These are phyloP conservation scores for Pseudonitzschia delicatissima DNA, from an alignment of 108 stramenopile species.

Conservation along the genomic window DNA sequence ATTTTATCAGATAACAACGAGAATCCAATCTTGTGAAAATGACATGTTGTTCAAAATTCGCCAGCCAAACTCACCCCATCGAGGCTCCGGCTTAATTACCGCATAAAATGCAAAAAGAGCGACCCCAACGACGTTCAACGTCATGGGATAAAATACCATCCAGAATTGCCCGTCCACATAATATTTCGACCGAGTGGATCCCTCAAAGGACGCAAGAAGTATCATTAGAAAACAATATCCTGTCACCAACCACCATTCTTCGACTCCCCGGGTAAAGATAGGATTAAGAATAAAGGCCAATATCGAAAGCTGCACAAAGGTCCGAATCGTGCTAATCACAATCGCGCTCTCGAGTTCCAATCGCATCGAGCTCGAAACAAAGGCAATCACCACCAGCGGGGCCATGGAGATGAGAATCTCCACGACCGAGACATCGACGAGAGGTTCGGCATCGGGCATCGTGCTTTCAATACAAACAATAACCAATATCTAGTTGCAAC, in stretches of 20 bases:
- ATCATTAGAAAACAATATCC: conserved; percentile 63
- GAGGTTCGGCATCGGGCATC: conserved; percentile 15
- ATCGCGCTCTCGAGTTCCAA: conserved; percentile 43
- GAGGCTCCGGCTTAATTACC: conserved; percentile 59
- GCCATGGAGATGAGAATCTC: conserved; percentile 24
- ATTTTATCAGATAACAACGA: not conserved
- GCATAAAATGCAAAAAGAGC: conserved; percentile 64
- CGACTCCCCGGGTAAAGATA: conserved; percentile 54
- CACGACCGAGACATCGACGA: conserved; percentile 32
- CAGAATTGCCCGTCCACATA: conserved; percentile 55
- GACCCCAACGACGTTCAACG: conserved; percentile 46
- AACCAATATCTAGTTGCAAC: too few relatives aligned
- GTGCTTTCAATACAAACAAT: not conserved
- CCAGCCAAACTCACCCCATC: conserved; percentile 14
- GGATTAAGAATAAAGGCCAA: conserved; percentile 76
- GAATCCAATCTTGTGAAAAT: too few relatives aligned
- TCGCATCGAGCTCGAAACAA: conserved; percentile 20
- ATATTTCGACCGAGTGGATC: conserved; percentile 66
- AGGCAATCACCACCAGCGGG: conserved; percentile 27
- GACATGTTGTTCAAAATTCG: not conserved
- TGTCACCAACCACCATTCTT: conserved; percentile 34
- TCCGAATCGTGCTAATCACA: conserved; percentile 34
- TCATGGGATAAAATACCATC: conserved; percentile 37
- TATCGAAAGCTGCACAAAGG: conserved; percentile 70
- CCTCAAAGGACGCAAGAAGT: conserved; percentile 68